Evolutionary conservation across 768 basidiomycete species (phyloP).

Genomic region (Suillus placidus): DNA sequence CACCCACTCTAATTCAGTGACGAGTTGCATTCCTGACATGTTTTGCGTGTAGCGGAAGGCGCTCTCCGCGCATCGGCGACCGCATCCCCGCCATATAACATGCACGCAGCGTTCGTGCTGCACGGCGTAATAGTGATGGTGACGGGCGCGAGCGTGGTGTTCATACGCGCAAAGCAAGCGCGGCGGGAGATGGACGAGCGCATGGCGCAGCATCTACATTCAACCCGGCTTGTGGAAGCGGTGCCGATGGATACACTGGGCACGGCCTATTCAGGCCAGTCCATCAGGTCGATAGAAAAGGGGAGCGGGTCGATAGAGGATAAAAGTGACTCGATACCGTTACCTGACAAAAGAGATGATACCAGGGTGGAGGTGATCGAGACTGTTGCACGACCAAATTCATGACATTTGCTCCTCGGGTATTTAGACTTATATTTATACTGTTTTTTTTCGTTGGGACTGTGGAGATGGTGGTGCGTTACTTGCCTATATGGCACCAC

Average conservation of each 20-base stretch:
- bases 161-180: conserved; percentile 61
- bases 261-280: neutral
- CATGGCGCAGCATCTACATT: conserved; percentile 33
- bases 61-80: conserved; percentile 64
- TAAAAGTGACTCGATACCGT: conserved; percentile 24
- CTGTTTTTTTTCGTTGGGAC: neutral
- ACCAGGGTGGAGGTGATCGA: neutral
- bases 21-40: conserved; percentile 5
- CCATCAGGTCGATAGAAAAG: neutral
- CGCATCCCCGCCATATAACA: conserved; percentile 73
- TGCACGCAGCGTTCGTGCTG: conserved; percentile 70
- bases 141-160: conserved; percentile 45
- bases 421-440: neutral
- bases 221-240: neutral
- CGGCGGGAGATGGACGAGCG: conserved; percentile 65
- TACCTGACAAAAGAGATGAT: neutral
- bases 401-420: neutral
- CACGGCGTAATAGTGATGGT: conserved; percentile 54
- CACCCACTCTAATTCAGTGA: neutral
- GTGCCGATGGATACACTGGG: neutral
- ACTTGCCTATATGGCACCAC: neutral
- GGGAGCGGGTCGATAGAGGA: conserved; percentile 38
- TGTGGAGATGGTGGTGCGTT: neutral
- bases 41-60: conserved; percentile 49
- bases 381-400: no score